A percentile compares a stretch with the other conserved stretches of the same genome.
phyloP scores from a whole-genome alignment of 1,284 basidiomycete species.

The Sparassis latifolia region DNA sequence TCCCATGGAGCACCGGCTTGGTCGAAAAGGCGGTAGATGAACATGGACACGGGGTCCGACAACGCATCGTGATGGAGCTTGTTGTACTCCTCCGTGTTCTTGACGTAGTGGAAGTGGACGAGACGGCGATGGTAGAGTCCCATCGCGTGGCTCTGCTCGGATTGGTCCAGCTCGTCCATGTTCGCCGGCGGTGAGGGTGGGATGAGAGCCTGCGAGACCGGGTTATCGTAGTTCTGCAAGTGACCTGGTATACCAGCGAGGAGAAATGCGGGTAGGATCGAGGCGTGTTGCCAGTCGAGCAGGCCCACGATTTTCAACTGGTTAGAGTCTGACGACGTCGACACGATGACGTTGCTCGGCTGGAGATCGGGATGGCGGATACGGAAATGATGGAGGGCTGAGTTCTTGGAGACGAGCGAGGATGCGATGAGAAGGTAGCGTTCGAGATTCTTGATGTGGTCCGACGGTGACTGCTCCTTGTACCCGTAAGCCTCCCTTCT shows the following conservation, averaged over 20 bases:
- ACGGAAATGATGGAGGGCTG: slow-evolving; percentile 22
- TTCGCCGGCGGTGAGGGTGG: slow-evolving; percentile 35
- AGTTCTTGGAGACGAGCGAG: slow-evolving; percentile 30
- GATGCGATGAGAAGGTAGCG: slow-evolving; percentile 32
- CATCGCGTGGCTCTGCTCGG: slow-evolving; percentile 22
- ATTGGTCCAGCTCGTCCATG: slow-evolving; percentile 25
- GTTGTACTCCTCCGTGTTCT: slow-evolving; percentile 36
- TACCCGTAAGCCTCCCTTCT: slow-evolving; percentile 41
- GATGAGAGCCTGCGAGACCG: slow-evolving; percentile 29
- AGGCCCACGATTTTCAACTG: slow-evolving; percentile 26
- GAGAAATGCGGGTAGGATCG: slow-evolving; percentile 43
- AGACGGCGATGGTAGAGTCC: slow-evolving; percentile 34
- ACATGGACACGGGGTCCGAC: slow-evolving; percentile 25
- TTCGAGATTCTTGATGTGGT: slow-evolving; percentile 31
- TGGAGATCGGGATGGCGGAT: slow-evolving; percentile 35
- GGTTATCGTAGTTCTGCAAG: slow-evolving; percentile 40
- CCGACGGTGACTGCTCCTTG: slow-evolving; percentile 41
- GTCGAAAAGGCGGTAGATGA: slow-evolving; percentile 34
- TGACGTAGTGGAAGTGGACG: slow-evolving; percentile 40
- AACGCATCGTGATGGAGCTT: slow-evolving; percentile 30
- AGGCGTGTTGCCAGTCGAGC: slow-evolving; percentile 39
- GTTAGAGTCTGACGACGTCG: slow-evolving; percentile 8
- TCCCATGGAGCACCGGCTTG: slow-evolving; percentile 37
- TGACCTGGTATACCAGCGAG: slow-evolving; percentile 34
- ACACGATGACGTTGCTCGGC: slow-evolving; percentile 32